phyloP scores from a whole-genome alignment of 2,329 filamentous ascomycete genomes.

The Dryadomyces quercus-mongolicae region DNA sequence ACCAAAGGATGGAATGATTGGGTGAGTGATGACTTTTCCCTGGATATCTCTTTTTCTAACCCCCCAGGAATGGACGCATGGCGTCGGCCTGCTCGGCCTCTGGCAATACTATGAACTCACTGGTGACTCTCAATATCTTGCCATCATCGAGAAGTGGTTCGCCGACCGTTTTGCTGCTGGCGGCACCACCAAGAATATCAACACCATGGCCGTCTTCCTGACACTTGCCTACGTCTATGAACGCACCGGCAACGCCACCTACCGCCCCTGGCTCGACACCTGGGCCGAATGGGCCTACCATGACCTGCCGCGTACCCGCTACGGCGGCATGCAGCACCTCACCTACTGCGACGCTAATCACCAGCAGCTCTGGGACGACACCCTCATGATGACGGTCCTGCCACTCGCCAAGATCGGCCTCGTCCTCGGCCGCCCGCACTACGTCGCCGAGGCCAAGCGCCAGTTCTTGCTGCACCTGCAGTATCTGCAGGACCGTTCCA shows the following conservation, averaged over 20 bases:
- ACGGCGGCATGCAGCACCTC: slow-evolving; percentile 63
- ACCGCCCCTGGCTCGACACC: slow-evolving; percentile 64
- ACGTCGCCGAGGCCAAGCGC: slow-evolving; percentile 64
- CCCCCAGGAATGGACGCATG: slow-evolving; percentile 58
- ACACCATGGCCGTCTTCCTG: slow-evolving; percentile 70
- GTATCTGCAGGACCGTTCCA: slow-evolving; percentile 61
- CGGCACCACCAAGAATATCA: slow-evolving; percentile 74
- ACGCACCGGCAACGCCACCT: slow-evolving; percentile 53
- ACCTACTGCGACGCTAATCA: slow-evolving; percentile 61
- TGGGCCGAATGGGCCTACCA: slow-evolving; percentile 80
- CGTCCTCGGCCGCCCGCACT: slow-evolving; percentile 55
- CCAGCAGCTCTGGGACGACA: slow-evolving; percentile 75
- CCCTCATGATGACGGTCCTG: slow-evolving; percentile 78
- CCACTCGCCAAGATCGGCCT: slow-evolving; percentile 70
- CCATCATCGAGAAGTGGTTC: slow-evolving; percentile 66
- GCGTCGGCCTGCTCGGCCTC: slow-evolving; percentile 67
- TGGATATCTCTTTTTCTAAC: no score
- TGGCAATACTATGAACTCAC: slow-evolving; percentile 73
- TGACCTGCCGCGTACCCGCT: slow-evolving; percentile 58
- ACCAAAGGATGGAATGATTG: slow-evolving; percentile 77
- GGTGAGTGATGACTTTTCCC: slow-evolving; percentile 18
- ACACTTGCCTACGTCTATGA: slow-evolving; percentile 71
- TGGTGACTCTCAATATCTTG: slow-evolving; percentile 44
- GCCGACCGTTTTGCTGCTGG: slow-evolving; percentile 53
- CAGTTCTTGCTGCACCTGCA: slow-evolving; percentile 71